Evolutionary conservation across 2,329 filamentous ascomycete species (phyloP).

Genomic region (Septoria petroselini): DNA sequence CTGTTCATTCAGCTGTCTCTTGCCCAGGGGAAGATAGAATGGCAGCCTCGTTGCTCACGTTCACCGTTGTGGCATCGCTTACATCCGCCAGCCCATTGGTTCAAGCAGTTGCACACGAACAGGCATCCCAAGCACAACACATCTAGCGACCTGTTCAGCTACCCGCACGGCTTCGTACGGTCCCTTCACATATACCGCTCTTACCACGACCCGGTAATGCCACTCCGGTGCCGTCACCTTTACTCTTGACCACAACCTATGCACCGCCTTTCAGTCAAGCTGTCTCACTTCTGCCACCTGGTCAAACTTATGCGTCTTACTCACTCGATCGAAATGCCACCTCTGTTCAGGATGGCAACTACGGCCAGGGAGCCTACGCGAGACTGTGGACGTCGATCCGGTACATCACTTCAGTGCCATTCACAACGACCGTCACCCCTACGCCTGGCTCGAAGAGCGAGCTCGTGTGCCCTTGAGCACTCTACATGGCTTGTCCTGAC

Average conservation of each 20-base stretch:
- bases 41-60: too few relatives aligned
- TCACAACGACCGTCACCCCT: constrained; percentile 34
- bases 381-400: constrained; percentile 23
- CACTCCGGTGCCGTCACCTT: constrained; percentile 22
- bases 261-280: constrained; percentile 22
- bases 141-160: constrained; percentile 24
- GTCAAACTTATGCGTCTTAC: constrained; percentile 23
- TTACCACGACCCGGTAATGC: constrained; percentile 27
- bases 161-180: constrained; percentile 20
- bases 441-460: constrained; percentile 39
- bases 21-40: too few relatives aligned
- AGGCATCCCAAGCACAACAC: not conserved
- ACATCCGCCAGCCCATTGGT: too few relatives aligned
- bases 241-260: constrained; percentile 23
- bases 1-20: too few relatives aligned
- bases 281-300: constrained; percentile 22
- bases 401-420: constrained; percentile 28
- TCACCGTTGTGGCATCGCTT: too few relatives aligned
- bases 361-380: constrained; percentile 28
- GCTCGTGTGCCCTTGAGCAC: constrained; percentile 37
- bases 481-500: constrained; percentile 36
- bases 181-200: constrained; percentile 23
- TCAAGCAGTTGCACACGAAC: not conserved
- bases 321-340: constrained; percentile 23
- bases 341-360: constrained; percentile 23